Evolutionary conservation across 225 moss, liverwort and hornwort genomes (phyloP).

Genomic region (Pleurozium schreberi): DNA sequence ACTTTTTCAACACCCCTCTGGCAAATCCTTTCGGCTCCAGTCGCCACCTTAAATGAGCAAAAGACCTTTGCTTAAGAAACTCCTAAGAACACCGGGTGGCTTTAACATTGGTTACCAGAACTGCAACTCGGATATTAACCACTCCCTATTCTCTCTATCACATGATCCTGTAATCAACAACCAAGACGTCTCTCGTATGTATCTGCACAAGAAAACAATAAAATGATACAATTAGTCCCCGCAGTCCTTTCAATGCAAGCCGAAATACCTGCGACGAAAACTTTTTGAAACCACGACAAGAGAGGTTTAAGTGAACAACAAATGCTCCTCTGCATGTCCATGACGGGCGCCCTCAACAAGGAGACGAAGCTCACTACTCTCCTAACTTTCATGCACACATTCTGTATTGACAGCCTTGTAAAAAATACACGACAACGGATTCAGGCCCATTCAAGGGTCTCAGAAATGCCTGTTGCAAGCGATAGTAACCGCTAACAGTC

Average conservation of each 20-base stretch:
- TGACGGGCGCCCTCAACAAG: background rate
- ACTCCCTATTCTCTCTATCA: background rate
- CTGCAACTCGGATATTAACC: background rate
- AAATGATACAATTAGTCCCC: background rate
- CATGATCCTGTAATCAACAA: background rate
- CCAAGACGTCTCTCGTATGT: background rate
- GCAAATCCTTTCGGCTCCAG: background rate
- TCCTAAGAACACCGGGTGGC: background rate
- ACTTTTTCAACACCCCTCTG: background rate
- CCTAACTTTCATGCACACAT: background rate
- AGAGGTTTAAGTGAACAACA: background rate
- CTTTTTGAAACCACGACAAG: background rate
- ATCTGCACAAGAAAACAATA: background rate
- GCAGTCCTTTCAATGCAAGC: background rate
- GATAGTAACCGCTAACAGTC: background rate
- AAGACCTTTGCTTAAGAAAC: background rate
- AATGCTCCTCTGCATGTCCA: background rate
- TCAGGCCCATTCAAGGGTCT: background rate
- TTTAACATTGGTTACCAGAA: conserved; percentile 12
- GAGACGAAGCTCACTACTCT: background rate
- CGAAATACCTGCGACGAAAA: background rate
- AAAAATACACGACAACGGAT: background rate
- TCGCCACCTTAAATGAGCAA: conserved; percentile 2
- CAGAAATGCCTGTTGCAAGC: background rate
- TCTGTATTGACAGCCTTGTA: background rate